These are phyloP conservation scores for Penicillium sp. DNA, from an alignment of 2,329 filamentous ascomycete genomes.

Conservation along the genomic window DNA sequence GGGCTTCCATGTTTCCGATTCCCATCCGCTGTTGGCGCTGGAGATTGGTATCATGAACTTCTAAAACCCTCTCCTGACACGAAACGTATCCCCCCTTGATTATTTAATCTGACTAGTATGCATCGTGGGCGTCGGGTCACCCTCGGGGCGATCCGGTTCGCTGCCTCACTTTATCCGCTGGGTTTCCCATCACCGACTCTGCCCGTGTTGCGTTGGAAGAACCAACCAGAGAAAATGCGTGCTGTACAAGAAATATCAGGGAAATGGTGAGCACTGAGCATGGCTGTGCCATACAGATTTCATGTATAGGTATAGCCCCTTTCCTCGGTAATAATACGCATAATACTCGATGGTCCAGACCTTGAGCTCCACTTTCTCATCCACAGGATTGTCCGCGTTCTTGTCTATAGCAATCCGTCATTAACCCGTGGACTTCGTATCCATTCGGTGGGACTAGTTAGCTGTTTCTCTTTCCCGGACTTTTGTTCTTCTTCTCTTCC, in stretches of 20 bases:
- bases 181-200: constrained; percentile 7
- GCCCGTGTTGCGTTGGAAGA: background rate
- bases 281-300: background rate
- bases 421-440: constrained; percentile 8
- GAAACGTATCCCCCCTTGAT: background rate
- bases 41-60: background rate
- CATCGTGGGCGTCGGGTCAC: constrained; percentile 16
- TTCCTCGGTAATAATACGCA: background rate
- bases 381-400: background rate
- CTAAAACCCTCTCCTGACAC: background rate
- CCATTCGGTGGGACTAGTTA: constrained; percentile 10
- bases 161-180: constrained; percentile 36
- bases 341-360: background rate
- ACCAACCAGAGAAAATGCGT: background rate
- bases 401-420: constrained; percentile 1
- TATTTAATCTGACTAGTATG: background rate
- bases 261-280: background rate
- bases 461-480: constrained; percentile 12
- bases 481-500: constrained; percentile 10
- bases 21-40: background rate
- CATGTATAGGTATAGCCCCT: background rate
- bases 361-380: background rate
- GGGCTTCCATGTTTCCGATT: background rate
- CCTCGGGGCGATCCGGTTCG: constrained; percentile 36
- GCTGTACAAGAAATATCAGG: no score